phyloP scores from a whole-genome alignment of 768 basidiomycete genomes.

The Phanerodontia chrysosporium region DNA sequence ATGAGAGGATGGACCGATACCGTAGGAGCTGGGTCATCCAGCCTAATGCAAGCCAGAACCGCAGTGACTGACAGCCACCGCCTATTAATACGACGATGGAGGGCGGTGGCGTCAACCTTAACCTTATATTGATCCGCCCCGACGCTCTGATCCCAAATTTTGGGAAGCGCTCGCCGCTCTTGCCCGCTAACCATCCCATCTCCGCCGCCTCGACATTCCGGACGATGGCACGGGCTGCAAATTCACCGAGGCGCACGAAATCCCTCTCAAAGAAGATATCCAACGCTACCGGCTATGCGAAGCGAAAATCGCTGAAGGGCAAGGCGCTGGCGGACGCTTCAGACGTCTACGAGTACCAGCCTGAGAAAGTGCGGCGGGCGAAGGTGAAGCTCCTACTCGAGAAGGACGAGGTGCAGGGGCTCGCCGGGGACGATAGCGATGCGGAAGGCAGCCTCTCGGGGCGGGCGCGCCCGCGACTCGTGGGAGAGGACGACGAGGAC shows the following conservation, averaged over 20 bases:
- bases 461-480: slow-evolving; percentile 39
- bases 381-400: slow-evolving; percentile 53
- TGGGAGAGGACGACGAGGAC: slow-evolving; percentile 63
- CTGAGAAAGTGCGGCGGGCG: slow-evolving; percentile 45
- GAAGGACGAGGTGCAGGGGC: slow-evolving; percentile 43
- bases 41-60: too few relatives aligned
- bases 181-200: neutral
- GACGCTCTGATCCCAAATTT: neutral
- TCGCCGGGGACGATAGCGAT: slow-evolving; percentile 28
- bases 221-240: slow-evolving; percentile 1
- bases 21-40: too few relatives aligned
- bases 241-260: neutral
- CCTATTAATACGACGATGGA: too few relatives aligned
- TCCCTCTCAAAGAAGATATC: slow-evolving; percentile 23
- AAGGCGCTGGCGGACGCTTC: slow-evolving; percentile 30
- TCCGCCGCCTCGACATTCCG: neutral
- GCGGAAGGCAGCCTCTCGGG: slow-evolving; percentile 22
- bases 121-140: neutral
- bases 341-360: slow-evolving; percentile 66
- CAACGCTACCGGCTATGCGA: slow-evolving; percentile 48
- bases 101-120: too few relatives aligned
- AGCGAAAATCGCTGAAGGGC: slow-evolving; percentile 43
- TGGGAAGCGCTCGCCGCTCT: neutral
- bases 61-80: too few relatives aligned
- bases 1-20: too few relatives aligned